These are phyloP conservation scores for Helotiales sp. DNA, from an alignment of 2,329 filamentous ascomycete genomes.

Conservation along the genomic window DNA sequence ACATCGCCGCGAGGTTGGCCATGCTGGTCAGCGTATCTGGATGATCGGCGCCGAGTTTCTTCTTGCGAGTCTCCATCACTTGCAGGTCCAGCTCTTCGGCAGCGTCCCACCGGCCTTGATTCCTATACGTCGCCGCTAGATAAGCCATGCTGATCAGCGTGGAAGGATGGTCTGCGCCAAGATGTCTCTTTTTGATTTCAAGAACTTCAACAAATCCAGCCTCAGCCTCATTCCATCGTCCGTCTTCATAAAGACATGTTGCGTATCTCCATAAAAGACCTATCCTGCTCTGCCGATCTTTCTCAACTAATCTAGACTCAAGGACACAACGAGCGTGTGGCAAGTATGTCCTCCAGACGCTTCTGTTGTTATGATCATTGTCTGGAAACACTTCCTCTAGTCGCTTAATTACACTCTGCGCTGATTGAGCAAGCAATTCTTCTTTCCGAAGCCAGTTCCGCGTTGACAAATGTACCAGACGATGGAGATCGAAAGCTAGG, in stretches of 20 bases:
- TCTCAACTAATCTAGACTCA: not conserved
- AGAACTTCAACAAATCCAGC: not conserved
- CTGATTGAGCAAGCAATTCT: slow-evolving; percentile 13
- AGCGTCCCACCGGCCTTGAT: not conserved
- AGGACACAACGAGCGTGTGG: slow-evolving; percentile 18
- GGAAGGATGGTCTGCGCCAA: not conserved
- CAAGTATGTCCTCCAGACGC: slow-evolving; percentile 28
- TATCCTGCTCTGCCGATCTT: slow-evolving; percentile 7
- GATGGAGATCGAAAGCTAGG: slow-evolving; percentile 29
- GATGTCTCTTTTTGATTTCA: not conserved
- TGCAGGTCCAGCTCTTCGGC: not conserved
- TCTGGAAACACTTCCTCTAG: slow-evolving; percentile 28
- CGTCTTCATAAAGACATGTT: not conserved
- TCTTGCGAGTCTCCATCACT: not conserved
- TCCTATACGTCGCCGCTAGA: not conserved
- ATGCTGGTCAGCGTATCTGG: not conserved
- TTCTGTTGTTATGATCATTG: slow-evolving; percentile 24
- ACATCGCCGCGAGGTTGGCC: not conserved
- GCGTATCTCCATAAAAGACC: not conserved
- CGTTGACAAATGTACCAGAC: slow-evolving; percentile 30
- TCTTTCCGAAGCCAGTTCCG: slow-evolving; percentile 30
- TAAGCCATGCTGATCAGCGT: not conserved
- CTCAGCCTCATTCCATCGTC: not conserved
- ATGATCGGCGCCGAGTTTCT: not conserved
- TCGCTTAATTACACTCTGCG: slow-evolving; percentile 20